phyloP scores from a whole-genome alignment of 1,139 yeast genomes.

The Hyphopichia pseudoburtonii region DNA sequence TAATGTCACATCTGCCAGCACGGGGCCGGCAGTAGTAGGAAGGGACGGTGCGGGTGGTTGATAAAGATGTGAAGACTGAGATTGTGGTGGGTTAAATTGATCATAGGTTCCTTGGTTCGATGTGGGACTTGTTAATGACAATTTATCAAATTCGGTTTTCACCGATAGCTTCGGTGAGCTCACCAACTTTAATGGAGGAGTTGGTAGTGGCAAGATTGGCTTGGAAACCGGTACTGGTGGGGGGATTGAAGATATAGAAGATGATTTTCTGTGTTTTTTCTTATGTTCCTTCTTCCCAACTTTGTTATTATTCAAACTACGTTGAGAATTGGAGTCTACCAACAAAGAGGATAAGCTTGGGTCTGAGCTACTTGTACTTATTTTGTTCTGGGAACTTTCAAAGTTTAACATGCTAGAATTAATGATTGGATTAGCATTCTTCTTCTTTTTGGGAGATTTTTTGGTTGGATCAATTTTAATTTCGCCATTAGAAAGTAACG shows the following conservation, averaged over 20 bases:
- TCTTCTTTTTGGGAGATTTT: constrained; percentile 1
- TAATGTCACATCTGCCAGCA: too few species aligned
- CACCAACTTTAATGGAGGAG: constrained; percentile 1
- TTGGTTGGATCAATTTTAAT: constrained; percentile 2
- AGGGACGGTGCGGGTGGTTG: not conserved
- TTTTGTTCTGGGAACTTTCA: constrained; percentile 1
- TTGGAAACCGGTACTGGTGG: not conserved
- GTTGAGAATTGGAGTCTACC: not conserved
- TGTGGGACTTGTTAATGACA: not conserved
- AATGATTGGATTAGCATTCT: not conserved
- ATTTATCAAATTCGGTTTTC: not conserved
- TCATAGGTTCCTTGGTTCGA: not conserved
- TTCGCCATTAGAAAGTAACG: constrained; percentile 2
- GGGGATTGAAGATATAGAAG: not conserved
- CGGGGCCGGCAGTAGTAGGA: not conserved
- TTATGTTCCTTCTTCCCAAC: not conserved
- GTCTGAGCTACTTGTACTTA: not conserved
- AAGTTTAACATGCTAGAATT: not conserved
- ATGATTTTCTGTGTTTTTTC: constrained; percentile 1
- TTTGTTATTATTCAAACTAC: not conserved
- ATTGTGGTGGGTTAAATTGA: not conserved
- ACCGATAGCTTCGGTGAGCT: not conserved
- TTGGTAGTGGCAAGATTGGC: constrained; percentile 4
- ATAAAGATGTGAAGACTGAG: not conserved
- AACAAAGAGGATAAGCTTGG: not conserved